Evolutionary conservation across 805 yeast species (phyloP).

Genomic region (Phaffomyces opuntiae): DNA sequence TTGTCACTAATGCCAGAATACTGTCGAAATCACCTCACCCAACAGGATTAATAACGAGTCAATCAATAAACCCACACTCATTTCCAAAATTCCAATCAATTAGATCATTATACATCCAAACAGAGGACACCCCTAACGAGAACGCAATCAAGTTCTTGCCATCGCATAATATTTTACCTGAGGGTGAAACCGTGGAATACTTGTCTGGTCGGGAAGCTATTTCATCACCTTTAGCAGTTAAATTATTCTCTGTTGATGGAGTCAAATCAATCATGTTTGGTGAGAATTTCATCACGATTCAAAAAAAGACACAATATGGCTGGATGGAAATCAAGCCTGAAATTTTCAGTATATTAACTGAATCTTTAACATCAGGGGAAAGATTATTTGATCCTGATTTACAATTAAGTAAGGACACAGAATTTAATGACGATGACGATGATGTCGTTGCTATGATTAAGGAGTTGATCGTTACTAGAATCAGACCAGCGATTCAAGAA

Average conservation of each 20-base stretch:
- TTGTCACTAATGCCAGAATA: too few species aligned
- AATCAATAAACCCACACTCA: too few species aligned
- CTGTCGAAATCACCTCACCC: too few species aligned
- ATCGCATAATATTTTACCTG: constrained; percentile 58
- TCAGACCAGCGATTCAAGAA: constrained; percentile 68
- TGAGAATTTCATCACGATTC: constrained; percentile 75
- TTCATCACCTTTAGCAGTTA: constrained; percentile 70
- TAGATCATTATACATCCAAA: constrained; percentile 57
- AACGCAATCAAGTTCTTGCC: constrained; percentile 83
- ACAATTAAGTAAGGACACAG: constrained; percentile 29
- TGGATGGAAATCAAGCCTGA: constrained; percentile 65
- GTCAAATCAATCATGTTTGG: constrained; percentile 75
- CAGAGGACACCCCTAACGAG: constrained; percentile 80
- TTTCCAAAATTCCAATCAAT: neutral
- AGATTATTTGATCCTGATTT: constrained; percentile 39
- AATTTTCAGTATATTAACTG: constrained; percentile 36
- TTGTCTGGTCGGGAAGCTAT: constrained; percentile 69
- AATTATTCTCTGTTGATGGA: constrained; percentile 70
- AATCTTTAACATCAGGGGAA: constrained; percentile 31
- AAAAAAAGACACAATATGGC: constrained; percentile 41
- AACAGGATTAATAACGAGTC: too few species aligned
- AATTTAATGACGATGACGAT: constrained; percentile 53
- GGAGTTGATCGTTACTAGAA: constrained; percentile 61
- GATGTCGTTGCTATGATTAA: constrained; percentile 62
- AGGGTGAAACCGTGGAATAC: constrained; percentile 63